Base-by-base conservation (phyloP, 345 rosid genomes). In the Cardamine resedifolia region DNA sequence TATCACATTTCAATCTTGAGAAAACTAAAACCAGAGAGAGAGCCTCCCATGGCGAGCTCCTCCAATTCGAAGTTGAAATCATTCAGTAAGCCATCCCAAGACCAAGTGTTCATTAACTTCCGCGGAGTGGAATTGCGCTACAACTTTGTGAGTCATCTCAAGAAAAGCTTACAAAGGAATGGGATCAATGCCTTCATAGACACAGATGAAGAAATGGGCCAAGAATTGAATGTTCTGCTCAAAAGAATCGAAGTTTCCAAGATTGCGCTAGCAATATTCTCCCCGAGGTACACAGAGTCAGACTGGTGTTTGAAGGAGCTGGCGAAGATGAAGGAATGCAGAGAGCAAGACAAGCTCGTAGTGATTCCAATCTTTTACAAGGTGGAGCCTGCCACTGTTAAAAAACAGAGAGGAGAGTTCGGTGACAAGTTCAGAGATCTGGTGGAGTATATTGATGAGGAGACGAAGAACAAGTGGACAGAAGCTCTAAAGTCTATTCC, bases 61-160 rank as follows among this genome's bases (percentile, higher is more conserved):
- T 28, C 7, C 31, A 5, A 5, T 28, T 28, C 31, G 31, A 28
- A 6, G 31, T 28, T 28, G 0, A 28, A 28, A 28, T 5, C 31
- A 28, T 28, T 5, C 31, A 6, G 1, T 28, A 28, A 28, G 0
- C 31, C 31, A 5, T 28, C 31, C 31, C 31, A 28, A 28, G 31
- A 28, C 31, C 60, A 66, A 53, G 71, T 66, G 10, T 66, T 66
- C 61, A 66, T 66, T 31, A 66, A 53, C 10, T 66, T 51, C 50
- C 34, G 72, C 1, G 72, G 62, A 4, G 18, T 5, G 0, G 60
- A 67, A 21, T 2, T 67, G 0, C 38, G 72, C 0, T 3, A 38
- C 2, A 16, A 0, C 39, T 67, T 67, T 4, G 19, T 67, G 0
- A 45, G 52, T 0, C 34, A 39, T 55, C 72, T 67, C 5, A 10